Conservation (phyloP, 768 basidiomycete genomes). For the Panaeolus cyanescens region DNA sequence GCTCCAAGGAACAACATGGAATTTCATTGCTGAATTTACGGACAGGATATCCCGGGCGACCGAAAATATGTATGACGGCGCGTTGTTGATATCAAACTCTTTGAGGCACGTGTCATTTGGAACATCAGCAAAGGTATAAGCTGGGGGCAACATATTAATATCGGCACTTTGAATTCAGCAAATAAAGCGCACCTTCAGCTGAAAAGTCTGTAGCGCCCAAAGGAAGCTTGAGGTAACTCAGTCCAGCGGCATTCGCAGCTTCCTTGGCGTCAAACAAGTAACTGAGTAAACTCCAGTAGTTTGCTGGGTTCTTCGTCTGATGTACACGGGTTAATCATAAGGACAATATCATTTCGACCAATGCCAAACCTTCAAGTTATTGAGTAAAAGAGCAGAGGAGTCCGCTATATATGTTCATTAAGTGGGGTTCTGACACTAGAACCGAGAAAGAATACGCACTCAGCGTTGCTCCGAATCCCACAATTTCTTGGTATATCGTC, state of each 20-base stretch:
- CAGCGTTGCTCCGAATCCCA: slow-evolving; percentile 64
- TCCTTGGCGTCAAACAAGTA: slow-evolving; percentile 65
- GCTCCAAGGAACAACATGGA: slow-evolving; percentile 72
- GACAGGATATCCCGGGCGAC: slow-evolving; percentile 61
- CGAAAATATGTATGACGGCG: slow-evolving; percentile 61
- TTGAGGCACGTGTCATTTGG: slow-evolving; percentile 57
- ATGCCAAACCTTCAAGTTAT: slow-evolving; percentile 55
- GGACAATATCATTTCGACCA: neutral
- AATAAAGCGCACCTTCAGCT: slow-evolving; percentile 40
- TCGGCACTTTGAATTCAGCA: neutral
- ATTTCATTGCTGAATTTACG: slow-evolving; percentile 51
- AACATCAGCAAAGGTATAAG: slow-evolving; percentile 61
- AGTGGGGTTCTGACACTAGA: neutral
- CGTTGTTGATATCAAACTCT: slow-evolving; percentile 52
- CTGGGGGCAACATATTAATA: slow-evolving; percentile 26
- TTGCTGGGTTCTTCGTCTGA: slow-evolving; percentile 47
- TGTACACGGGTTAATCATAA: neutral
- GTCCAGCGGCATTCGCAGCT: slow-evolving; percentile 59
- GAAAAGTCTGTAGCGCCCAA: slow-evolving; percentile 76
- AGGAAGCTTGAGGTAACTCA: slow-evolving; percentile 66
- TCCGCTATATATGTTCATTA: slow-evolving; percentile 47
- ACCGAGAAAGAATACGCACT: slow-evolving; percentile 38
- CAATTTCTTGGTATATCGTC: slow-evolving; percentile 54
- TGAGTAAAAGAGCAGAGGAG: slow-evolving; percentile 61
- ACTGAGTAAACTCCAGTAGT: slow-evolving; percentile 57